These are phyloP conservation scores for Francoa sonchifolia DNA, from an alignment of 441 rosid species.

Conservation along the genomic window DNA sequence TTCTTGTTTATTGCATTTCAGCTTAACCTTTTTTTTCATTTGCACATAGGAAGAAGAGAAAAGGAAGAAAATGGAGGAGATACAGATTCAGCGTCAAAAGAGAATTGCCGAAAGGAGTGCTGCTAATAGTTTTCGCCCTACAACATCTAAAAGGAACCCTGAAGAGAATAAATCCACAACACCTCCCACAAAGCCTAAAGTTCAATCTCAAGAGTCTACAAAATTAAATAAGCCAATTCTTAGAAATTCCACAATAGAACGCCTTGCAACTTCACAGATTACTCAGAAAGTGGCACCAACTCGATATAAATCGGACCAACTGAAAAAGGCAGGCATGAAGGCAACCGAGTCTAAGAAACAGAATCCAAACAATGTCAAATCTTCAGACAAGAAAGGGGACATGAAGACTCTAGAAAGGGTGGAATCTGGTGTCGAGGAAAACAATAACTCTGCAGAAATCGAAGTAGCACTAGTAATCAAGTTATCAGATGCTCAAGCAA, in stretches of 20 bases:
- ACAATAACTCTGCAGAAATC: conserved; percentile 24
- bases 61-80: conserved; percentile 66
- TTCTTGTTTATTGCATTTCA: no score
- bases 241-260: conserved; percentile 77
- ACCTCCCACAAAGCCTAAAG: conserved; percentile 26
- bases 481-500: conserved; percentile 14
- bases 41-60: conserved; percentile 66
- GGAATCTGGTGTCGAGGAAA: conserved; percentile 23
- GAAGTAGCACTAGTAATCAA: conserved; percentile 14
- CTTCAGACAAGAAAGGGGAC: conserved; percentile 20
- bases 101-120: conserved; percentile 83
- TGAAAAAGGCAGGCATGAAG: conserved; percentile 30
- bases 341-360: conserved; percentile 36
- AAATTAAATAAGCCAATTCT: conserved; percentile 33
- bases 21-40: conserved; percentile 7
- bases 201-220: conserved; percentile 31
- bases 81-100: conserved; percentile 63
- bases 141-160: conserved; percentile 27
- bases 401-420: conserved; percentile 9
- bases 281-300: conserved; percentile 28
- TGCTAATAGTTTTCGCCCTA: conserved; percentile 21
- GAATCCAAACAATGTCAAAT: conserved; percentile 16
- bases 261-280: conserved; percentile 56
- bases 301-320: conserved; percentile 31
- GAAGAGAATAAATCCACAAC: conserved; percentile 18